Percentiles rank a stretch among this genome's conserved stretches.
Conservation (phyloP, 75 land plant genomes). For the Selaginella tamariscina region DNA sequence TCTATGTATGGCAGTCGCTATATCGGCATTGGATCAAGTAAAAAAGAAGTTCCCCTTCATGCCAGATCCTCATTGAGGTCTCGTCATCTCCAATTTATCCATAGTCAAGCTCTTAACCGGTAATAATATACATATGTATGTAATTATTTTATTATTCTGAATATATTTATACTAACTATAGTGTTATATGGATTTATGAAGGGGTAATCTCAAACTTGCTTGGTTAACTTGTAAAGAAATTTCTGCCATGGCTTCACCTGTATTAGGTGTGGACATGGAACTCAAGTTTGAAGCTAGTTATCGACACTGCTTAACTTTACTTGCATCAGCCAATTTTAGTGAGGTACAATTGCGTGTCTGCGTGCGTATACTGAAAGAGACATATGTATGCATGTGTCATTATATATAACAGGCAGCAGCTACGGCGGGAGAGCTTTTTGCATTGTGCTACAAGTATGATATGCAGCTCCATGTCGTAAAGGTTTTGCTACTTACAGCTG, state of each 20-base stretch:
- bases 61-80: slow-evolving; percentile 53
- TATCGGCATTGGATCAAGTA: slow-evolving; percentile 59
- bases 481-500: slow-evolving; percentile 66
- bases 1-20: slow-evolving; percentile 50
- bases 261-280: slow-evolving; percentile 80
- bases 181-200: slow-evolving; percentile 10
- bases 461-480: slow-evolving; percentile 66
- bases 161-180: no score
- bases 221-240: slow-evolving; percentile 62
- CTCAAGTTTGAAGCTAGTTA: slow-evolving; percentile 61
- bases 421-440: slow-evolving; percentile 61
- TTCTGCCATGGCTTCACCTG: slow-evolving; percentile 56
- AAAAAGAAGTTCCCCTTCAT: slow-evolving; percentile 51
- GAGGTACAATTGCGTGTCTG: slow-evolving; percentile 32
- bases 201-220: slow-evolving; percentile 72
- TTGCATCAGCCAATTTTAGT: slow-evolving; percentile 71
- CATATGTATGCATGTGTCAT: not conserved
- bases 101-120: slow-evolving; percentile 78
- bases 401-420: slow-evolving; percentile 47
- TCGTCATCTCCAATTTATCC: slow-evolving; percentile 64
- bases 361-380: not conserved
- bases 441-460: slow-evolving; percentile 74
- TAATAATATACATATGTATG: slow-evolving; percentile 12
- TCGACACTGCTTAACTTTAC: slow-evolving; percentile 73
- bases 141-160: not conserved